phyloP scores from a whole-genome alignment of 2,329 filamentous ascomycete species.

The Exophiala phaeomuriformis region DNA sequence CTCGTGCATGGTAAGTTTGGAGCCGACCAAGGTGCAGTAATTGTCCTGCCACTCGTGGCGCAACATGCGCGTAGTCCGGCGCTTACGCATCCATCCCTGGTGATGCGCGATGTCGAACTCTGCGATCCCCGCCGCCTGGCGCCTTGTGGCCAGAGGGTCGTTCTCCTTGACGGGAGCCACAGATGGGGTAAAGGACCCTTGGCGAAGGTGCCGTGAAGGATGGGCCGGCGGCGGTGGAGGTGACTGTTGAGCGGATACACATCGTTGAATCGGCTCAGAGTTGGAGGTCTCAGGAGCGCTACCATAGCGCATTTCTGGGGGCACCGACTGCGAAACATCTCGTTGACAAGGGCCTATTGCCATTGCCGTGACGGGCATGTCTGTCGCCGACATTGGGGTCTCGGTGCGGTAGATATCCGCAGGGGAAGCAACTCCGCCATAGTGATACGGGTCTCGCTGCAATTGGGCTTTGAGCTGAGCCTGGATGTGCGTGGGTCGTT shows the following conservation, averaged over 20 bases:
- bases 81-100: conserved; percentile 88
- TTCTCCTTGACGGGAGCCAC: conserved; percentile 24
- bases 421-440: conserved; percentile 40
- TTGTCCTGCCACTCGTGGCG: conserved; percentile 91
- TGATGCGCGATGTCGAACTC: conserved; percentile 44
- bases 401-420: conserved; percentile 64
- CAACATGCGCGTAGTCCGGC: conserved; percentile 78
- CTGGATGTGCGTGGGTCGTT: conserved; percentile 24
- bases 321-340: conserved; percentile 80
- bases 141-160: conserved; percentile 1
- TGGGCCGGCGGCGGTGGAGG: conserved; percentile 11
- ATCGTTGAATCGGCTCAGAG: conserved; percentile 41
- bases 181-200: conserved; percentile 23
- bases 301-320: conserved; percentile 83
- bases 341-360: conserved; percentile 65
- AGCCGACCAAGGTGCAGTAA: conserved; percentile 78
- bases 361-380: conserved; percentile 71
- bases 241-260: conserved; percentile 33
- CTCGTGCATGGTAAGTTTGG: conserved; percentile 46
- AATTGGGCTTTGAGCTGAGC: conserved; percentile 40
- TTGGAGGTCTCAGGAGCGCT: conserved; percentile 31
- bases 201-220: conserved; percentile 18
- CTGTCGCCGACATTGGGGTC: conserved; percentile 87
- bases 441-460: conserved; percentile 37
- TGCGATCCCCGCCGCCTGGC: neutral